Conservation (phyloP, 129 eudicot genomes). For the Cynara cardunculus region DNA sequence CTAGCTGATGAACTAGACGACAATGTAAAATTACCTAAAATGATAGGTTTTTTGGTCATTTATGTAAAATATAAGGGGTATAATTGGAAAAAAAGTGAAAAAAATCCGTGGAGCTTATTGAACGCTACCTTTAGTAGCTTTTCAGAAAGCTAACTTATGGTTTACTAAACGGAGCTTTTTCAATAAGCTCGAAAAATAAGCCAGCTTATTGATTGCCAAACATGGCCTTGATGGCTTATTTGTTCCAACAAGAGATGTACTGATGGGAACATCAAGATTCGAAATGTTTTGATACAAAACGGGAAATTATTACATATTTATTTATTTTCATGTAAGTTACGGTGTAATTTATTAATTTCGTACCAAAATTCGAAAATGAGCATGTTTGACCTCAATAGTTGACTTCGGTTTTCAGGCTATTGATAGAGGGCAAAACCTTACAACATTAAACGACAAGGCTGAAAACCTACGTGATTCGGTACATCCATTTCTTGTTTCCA, state of each 20-base stretch:
- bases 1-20: background rate
- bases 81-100: background rate
- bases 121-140: background rate
- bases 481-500: constrained; percentile 17
- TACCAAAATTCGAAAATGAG: background rate
- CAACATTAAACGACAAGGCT: constrained; percentile 55
- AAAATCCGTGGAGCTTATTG: background rate
- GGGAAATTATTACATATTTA: background rate
- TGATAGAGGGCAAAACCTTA: constrained; percentile 71
- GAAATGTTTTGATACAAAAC: background rate
- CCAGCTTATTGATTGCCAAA: background rate
- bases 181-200: background rate
- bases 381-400: constrained; percentile 19
- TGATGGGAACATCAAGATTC: background rate
- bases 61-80: background rate
- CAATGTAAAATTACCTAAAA: background rate
- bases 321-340: background rate
- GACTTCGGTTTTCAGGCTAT: constrained; percentile 48
- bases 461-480: constrained; percentile 72
- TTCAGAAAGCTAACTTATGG: background rate
- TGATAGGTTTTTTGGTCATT: background rate
- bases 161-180: background rate
- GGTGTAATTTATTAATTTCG: background rate
- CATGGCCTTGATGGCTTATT: background rate
- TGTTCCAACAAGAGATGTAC: background rate